These are phyloP conservation scores for Plasmodium fragile DNA, from an alignment of 169 alveolate genomes.

Conservation along the genomic window DNA sequence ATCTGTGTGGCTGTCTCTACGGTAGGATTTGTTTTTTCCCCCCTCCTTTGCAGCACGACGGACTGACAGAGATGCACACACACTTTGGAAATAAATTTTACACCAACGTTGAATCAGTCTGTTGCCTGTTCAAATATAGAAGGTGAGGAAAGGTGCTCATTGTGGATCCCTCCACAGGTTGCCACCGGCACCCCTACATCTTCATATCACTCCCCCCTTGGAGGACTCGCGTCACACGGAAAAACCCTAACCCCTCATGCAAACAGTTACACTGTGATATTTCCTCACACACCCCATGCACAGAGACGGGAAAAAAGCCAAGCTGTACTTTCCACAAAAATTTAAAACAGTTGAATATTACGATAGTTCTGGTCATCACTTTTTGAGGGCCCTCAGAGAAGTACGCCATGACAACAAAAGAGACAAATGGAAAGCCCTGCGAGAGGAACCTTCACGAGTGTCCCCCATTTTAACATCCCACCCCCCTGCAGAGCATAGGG, in stretches of 20 bases:
- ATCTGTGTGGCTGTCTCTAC: background rate
- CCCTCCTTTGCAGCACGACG: slow-evolving; percentile 44
- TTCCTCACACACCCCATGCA: background rate
- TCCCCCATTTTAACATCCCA: background rate
- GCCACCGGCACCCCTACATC: background rate
- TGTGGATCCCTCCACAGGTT: background rate
- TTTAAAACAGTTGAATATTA: slow-evolving; percentile 60
- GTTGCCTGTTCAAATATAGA: slow-evolving; percentile 45
- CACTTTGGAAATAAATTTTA: slow-evolving; percentile 40
- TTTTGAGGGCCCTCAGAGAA: slow-evolving; percentile 34
- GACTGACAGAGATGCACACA: slow-evolving; percentile 56
- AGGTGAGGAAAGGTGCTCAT: slow-evolving; percentile 10
- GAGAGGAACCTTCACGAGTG: background rate
- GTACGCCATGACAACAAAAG: background rate
- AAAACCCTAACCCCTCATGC: background rate
- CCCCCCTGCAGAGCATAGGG: slow-evolving; percentile 35
- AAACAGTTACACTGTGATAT: background rate
- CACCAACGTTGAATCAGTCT: slow-evolving; percentile 33
- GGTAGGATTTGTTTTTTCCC: background rate
- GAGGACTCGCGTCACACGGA: background rate
- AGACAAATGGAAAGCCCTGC: background rate
- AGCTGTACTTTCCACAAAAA: slow-evolving; percentile 41
- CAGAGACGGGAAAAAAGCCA: slow-evolving; percentile 60
- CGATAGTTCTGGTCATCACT: slow-evolving; percentile 24
- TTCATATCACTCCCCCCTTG: no score